phyloP scores from a whole-genome alignment of 441 rosid genomes.

The Jatropha podagrica region DNA sequence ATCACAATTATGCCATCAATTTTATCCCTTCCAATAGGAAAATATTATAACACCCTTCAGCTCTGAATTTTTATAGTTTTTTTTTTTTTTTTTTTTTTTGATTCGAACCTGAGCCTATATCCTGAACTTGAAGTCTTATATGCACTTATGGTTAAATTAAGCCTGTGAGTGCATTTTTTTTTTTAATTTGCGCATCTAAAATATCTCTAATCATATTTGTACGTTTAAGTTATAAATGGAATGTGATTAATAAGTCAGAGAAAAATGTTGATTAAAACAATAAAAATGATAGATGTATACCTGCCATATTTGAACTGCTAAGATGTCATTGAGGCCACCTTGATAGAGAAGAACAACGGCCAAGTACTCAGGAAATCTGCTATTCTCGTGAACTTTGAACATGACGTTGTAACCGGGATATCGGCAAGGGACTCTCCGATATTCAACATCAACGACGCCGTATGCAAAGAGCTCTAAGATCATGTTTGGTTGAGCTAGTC shows the following conservation, averaged over 20 bases:
- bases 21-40: background rate
- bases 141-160: too few relatives aligned
- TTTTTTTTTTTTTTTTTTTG: too few relatives aligned
- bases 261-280: background rate
- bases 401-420: conserved; percentile 48
- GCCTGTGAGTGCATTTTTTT: too few relatives aligned
- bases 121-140: too few relatives aligned
- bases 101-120: too few relatives aligned
- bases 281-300: conserved; percentile 20
- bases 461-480: conserved; percentile 44
- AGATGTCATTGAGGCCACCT: conserved; percentile 54
- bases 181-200: too few relatives aligned
- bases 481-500: conserved; percentile 44
- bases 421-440: conserved; percentile 63
- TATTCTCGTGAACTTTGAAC: conserved; percentile 64
- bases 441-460: conserved; percentile 79
- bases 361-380: conserved; percentile 56
- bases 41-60: too few relatives aligned
- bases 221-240: too few relatives aligned
- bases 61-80: too few relatives aligned
- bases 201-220: too few relatives aligned
- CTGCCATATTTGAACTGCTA: conserved; percentile 58
- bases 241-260: too few relatives aligned
- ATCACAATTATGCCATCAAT: background rate
- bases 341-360: conserved; percentile 46